These are phyloP conservation scores for Thinopyrum elongatum DNA, from an alignment of 176 grass and related monocot species.

Conservation along the genomic window DNA sequence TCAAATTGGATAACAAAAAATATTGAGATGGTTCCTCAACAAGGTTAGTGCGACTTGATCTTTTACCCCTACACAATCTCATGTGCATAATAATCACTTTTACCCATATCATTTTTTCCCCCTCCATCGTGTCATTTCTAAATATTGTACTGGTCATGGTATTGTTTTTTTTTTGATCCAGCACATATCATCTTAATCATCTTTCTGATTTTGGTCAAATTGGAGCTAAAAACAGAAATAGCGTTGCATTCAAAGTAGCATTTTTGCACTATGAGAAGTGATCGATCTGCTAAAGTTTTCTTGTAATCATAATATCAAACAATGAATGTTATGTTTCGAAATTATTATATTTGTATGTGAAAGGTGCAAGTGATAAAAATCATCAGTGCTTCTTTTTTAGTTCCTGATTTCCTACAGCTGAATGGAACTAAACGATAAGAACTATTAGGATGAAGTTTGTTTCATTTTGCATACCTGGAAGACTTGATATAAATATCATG, in stretches of 20 bases:
- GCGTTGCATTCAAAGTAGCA: not conserved
- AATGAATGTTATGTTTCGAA: not conserved
- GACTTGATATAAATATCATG: conserved; percentile 13
- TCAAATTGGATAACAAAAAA: conserved; percentile 31
- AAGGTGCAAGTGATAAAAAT: not conserved
- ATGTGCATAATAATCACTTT: not conserved
- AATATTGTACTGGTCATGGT: conserved; percentile 4
- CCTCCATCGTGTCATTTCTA: not conserved
- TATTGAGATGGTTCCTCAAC: conserved; percentile 40
- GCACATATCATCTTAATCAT: conserved; percentile 6
- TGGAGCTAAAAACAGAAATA: conserved; percentile 15
- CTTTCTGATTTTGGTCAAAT: conserved; percentile 23
- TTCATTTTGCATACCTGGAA: conserved; percentile 14
- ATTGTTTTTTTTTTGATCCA: not conserved
- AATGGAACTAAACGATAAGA: conserved; percentile 8
- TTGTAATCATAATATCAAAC: not conserved
- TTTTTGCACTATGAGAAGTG: conserved; percentile 4
- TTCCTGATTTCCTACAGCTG: conserved; percentile 10
- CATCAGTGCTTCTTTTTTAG: not conserved
- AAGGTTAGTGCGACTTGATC: conserved; percentile 50
- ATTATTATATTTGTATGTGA: conserved; percentile 17
- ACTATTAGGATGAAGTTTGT: not conserved
- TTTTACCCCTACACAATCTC: conserved; percentile 9
- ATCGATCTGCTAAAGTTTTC: conserved; percentile 4
- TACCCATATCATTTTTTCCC: conserved; percentile 8